These are phyloP conservation scores for Phytophthora pseudosyringae DNA, from an alignment of 352 stramenopile species.

Conservation along the genomic window DNA sequence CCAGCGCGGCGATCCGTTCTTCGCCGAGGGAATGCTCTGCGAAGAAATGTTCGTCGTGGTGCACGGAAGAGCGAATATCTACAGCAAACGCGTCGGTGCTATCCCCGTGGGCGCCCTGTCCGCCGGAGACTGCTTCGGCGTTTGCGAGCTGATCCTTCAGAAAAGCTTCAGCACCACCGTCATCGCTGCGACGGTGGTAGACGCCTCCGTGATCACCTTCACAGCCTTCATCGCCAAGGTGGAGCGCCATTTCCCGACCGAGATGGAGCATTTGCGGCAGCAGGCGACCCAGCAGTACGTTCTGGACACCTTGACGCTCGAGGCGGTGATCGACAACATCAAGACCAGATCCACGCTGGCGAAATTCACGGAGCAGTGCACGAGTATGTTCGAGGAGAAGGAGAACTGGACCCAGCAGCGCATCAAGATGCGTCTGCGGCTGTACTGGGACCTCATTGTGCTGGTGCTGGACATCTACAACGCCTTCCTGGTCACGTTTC, in stretches of 20 bases:
- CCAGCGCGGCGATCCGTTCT: constrained; percentile 69
- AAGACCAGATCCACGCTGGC: constrained; percentile 41
- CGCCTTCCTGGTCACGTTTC: constrained; percentile 72
- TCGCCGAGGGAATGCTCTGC: constrained; percentile 64
- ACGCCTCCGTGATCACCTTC: constrained; percentile 61
- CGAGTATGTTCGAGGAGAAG: constrained; percentile 66
- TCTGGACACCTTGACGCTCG: constrained; percentile 50
- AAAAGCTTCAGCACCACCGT: constrained; percentile 60
- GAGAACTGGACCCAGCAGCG: constrained; percentile 54
- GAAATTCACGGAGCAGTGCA: constrained; percentile 62
- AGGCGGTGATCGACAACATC: constrained; percentile 64
- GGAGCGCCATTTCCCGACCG: constrained; percentile 51
- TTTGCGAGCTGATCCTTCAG: constrained; percentile 67
- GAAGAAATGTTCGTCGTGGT: constrained; percentile 79
- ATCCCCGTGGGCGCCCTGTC: constrained; percentile 62
- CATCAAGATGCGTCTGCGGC: constrained; percentile 57
- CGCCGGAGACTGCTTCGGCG: constrained; percentile 66
- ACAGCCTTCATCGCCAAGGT: constrained; percentile 53
- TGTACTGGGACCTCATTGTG: constrained; percentile 71
- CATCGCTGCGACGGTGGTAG: constrained; percentile 57
- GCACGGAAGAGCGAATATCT: constrained; percentile 65
- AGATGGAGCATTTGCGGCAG: constrained; percentile 45
- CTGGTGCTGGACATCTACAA: constrained; percentile 69
- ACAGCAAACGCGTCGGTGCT: constrained; percentile 39
- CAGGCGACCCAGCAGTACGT: constrained; percentile 57